Evolutionary conservation across 306 rosid genomes (phyloP).

Genomic region (Cajanus cajan): DNA sequence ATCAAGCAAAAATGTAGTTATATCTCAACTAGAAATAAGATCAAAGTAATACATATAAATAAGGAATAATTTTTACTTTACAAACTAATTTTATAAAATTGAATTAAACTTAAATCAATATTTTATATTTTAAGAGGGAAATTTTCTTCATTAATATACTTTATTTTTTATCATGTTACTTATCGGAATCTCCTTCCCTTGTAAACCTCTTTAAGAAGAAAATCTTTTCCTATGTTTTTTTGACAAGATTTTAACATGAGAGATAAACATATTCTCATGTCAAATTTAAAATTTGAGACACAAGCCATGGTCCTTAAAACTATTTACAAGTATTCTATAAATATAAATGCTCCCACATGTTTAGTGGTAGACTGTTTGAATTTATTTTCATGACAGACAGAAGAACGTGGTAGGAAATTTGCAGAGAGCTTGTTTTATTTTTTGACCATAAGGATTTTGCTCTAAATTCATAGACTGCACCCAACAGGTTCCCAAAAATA

Average conservation of each 20-base stretch:
- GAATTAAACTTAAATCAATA: too few species aligned
- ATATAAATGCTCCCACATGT: neutral
- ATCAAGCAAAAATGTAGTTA: neutral
- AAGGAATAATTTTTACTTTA: too few species aligned
- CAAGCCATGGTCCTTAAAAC: neutral
- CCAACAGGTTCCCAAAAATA: slow-evolving; percentile 7
- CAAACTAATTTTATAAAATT: too few species aligned
- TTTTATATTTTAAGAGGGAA: too few species aligned
- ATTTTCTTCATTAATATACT: too few species aligned
- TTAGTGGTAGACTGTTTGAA: neutral
- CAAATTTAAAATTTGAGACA: neutral
- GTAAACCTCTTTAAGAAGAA: neutral
- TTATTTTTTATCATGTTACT: too few species aligned
- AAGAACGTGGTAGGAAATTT: slow-evolving; percentile 11
- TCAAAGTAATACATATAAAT: too few species aligned
- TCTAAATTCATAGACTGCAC: slow-evolving; percentile 20
- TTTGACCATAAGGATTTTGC: slow-evolving; percentile 17
- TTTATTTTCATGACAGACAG: neutral
- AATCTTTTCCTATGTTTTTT: neutral
- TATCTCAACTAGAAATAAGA: too few species aligned
- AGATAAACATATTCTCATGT: neutral
- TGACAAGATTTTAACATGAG: neutral
- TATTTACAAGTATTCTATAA: neutral
- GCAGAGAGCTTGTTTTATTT: neutral
- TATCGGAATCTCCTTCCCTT: too few species aligned